Percentiles rank a stretch among this genome's conserved stretches.
These are phyloP conservation scores for Odontarrhena argentea DNA, from an alignment of 345 rosid species.

Conservation along the genomic window DNA sequence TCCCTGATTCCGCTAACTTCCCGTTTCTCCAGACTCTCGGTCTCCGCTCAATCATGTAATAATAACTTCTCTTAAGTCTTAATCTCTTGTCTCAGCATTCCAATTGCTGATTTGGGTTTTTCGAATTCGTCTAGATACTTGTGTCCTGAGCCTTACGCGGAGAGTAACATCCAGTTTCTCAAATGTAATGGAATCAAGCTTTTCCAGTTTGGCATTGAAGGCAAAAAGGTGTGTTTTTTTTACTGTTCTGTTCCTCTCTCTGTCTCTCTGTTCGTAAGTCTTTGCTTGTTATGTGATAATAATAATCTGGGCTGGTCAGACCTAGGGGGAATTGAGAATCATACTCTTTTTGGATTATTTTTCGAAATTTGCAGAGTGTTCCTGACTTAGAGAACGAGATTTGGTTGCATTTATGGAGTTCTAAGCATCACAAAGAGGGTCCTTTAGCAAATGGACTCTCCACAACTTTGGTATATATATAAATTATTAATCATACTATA, in stretches of 20 bases:
- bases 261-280: neutral
- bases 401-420: constrained; percentile 37
- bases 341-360: neutral
- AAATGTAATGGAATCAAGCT: constrained; percentile 80
- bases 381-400: constrained; percentile 35
- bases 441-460: constrained; percentile 27
- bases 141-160: constrained; percentile 96
- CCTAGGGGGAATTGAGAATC: constrained; percentile 7
- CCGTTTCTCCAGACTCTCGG: constrained; percentile 80
- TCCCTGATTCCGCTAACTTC: constrained; percentile 91
- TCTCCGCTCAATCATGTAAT: constrained; percentile 91
- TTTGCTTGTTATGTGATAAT: constrained; percentile 9
- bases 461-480: constrained; percentile 18
- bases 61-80: constrained; percentile 12
- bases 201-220: constrained; percentile 89
- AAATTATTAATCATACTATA: constrained; percentile 1
- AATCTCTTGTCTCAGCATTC: neutral
- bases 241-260: neutral
- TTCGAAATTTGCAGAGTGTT: constrained; percentile 28
- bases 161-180: constrained; percentile 68
- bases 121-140: constrained; percentile 53
- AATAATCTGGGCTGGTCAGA: constrained; percentile 3
- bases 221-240: constrained; percentile 60
- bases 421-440: constrained; percentile 33
- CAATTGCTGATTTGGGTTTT: constrained; percentile 24